Evolutionary conservation across 2,329 filamentous ascomycete species (phyloP), one percentile per base, ranked within the genome.

Genomic region (Colletotrichum incanum): DNA sequence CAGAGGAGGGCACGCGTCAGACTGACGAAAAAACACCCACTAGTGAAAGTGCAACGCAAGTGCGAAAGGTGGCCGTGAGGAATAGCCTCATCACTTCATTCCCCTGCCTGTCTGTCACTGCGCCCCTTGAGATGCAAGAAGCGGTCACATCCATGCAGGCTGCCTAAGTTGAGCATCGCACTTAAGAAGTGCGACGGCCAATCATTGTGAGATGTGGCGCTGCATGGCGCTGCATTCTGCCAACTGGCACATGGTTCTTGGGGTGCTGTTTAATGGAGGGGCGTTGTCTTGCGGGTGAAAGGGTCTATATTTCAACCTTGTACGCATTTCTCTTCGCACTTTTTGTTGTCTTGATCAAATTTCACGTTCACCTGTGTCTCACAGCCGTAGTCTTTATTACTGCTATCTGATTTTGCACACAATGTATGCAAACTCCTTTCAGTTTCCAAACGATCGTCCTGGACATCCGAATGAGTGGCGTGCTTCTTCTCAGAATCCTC

Each of bases 311-410:
- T 14, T n/a, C 1, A 45, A 3, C 11, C 49, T 14, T 1, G n/a
- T 5, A 2, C 52, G 28, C 52, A 37, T 14, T 37, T 37, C 2
- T n/a, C 16, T 16, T 55, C 52, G 52, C 52, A n/a, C 52, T 34
- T 55, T 34, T 11, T 39, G 26, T 14, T 28, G 23, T 16, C 5
- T 28, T 28, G 23, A 31, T 12, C 11, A 4, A 23, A 31, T 55
- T 16, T 2, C 28, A 55, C 1, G 1, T 5, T 55, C 14, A 3
- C 6, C 9, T 9, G 18, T n/a, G 7, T n/a, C 18, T 9, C 4
- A n/a, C 43, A 47, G 0, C 43, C 7, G 0, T 3, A 1, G 18
- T 1, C 6, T 11, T 47, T 47, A 7, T 6, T 9, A n/a, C 18
- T 2, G 6, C 9, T 16, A 9, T 47, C 7, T 1, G 18, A 16